Percentiles rank a stretch among this genome's conserved stretches.
These are phyloP conservation scores for Phallus indusiatus DNA, from an alignment of 768 basidiomycete genomes.

Conservation along the genomic window DNA sequence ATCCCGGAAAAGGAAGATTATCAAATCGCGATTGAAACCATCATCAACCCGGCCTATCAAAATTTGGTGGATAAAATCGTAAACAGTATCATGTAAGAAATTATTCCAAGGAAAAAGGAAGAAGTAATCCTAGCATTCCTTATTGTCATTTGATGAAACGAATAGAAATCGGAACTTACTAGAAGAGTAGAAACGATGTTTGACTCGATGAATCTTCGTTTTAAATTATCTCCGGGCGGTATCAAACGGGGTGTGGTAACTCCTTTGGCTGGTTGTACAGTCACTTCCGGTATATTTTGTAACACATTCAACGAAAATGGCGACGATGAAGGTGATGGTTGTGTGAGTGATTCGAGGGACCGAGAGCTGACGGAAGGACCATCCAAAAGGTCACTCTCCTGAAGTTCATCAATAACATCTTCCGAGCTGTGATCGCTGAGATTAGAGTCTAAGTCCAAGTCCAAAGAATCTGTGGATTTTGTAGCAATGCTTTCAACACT, in stretches of 20 bases:
- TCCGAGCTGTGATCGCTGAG: slow-evolving; percentile 67
- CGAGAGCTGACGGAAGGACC: slow-evolving; percentile 21
- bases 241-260: slow-evolving; percentile 3
- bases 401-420: slow-evolving; percentile 76
- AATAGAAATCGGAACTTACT: slow-evolving; percentile 35
- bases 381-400: slow-evolving; percentile 56
- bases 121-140: slow-evolving; percentile 66
- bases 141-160: slow-evolving; percentile 1
- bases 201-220: slow-evolving; percentile 65
- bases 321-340: slow-evolving; percentile 23
- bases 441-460: slow-evolving; percentile 55
- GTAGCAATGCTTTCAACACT: slow-evolving; percentile 18
- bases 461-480: slow-evolving; percentile 35
- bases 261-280: background rate
- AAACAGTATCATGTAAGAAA: slow-evolving; percentile 92
- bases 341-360: slow-evolving; percentile 24
- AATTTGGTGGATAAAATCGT: slow-evolving; percentile 93
- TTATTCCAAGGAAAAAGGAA: slow-evolving; percentile 98
- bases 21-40: slow-evolving; percentile 68
- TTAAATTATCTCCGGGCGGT: slow-evolving; percentile 64
- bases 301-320: slow-evolving; percentile 22
- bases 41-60: slow-evolving; percentile 75
- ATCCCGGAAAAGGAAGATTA: slow-evolving; percentile 78
- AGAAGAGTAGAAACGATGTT: slow-evolving; percentile 68
- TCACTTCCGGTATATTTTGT: slow-evolving; percentile 10